These are phyloP conservation scores for Telfairia occidentalis DNA, from an alignment of 331 rosid genomes.

Conservation along the genomic window DNA sequence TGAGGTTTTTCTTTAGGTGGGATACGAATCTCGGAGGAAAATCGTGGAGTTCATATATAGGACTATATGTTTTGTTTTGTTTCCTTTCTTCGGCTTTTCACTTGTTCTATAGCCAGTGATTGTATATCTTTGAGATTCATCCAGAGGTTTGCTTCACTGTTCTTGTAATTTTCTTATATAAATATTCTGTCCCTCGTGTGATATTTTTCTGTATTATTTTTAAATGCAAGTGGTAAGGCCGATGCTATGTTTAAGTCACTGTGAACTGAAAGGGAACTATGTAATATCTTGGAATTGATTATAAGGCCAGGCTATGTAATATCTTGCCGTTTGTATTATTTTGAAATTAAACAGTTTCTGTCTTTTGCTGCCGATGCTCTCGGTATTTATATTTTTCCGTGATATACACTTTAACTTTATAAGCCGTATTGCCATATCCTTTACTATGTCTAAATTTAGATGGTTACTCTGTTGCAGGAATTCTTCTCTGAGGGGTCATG, in stretches of 20 bases:
- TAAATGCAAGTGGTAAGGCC: neutral
- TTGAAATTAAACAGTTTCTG: neutral
- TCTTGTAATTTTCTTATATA: neutral
- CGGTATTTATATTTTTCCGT: neutral
- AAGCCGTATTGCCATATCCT: neutral
- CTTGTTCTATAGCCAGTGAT: too few species aligned
- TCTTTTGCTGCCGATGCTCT: neutral
- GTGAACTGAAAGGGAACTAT: neutral
- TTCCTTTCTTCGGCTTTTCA: too few species aligned
- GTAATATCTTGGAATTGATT: neutral
- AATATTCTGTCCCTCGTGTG: neutral
- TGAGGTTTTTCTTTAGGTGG: neutral
- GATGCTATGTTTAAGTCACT: neutral
- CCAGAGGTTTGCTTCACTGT: neutral
- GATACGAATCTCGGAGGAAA: neutral
- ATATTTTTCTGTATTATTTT: neutral
- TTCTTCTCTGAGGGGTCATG: neutral
- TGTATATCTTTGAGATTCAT: too few species aligned
- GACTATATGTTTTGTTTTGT: too few species aligned
- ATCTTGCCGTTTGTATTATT: neutral
- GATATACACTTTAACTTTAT: neutral
- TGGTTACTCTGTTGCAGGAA: constrained; percentile 1
- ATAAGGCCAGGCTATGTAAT: neutral
- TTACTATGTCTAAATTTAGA: neutral
- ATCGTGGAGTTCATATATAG: neutral